phyloP scores from a whole-genome alignment of 2,329 filamentous ascomycete species.

The Aspergillus pseudoterreus region DNA sequence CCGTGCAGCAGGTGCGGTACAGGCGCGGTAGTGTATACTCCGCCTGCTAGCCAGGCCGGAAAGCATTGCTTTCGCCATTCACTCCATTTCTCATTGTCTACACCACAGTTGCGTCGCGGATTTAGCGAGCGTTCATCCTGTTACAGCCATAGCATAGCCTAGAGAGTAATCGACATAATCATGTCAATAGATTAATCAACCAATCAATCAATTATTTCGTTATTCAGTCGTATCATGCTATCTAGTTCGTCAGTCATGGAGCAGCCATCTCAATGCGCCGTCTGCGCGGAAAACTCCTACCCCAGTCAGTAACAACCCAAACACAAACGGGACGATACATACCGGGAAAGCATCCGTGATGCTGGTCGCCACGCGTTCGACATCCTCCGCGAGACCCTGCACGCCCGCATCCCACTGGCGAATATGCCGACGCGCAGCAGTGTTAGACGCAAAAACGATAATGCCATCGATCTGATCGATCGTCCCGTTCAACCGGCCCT shows the following conservation, averaged over 20 bases:
- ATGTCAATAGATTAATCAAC: background rate
- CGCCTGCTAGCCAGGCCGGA: background rate
- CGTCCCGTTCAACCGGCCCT: conserved; percentile 77
- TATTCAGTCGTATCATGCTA: background rate
- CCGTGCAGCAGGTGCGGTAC: too few species aligned
- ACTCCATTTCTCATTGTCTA: background rate
- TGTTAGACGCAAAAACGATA: conserved; percentile 77
- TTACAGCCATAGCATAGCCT: background rate
- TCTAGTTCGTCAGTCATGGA: conserved; percentile 14
- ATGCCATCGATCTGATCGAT: conserved; percentile 92
- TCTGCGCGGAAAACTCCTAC: conserved; percentile 32
- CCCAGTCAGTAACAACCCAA: conserved; percentile 2
- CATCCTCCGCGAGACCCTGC: conserved; percentile 79
- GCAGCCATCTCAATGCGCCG: conserved; percentile 26
- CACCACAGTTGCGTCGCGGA: background rate
- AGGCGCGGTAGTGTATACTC: too few species aligned
- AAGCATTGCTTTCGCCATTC: background rate
- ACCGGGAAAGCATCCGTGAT: conserved; percentile 79
- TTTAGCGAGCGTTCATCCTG: background rate
- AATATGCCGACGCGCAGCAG: conserved; percentile 68
- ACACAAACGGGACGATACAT: conserved; percentile 24
- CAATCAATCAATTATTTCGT: background rate
- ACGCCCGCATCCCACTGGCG: conserved; percentile 88
- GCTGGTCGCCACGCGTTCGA: conserved; percentile 78
- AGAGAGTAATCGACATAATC: background rate